Base-by-base conservation (phyloP, 805 yeast genomes). In the Naumovozyma baii region DNA sequence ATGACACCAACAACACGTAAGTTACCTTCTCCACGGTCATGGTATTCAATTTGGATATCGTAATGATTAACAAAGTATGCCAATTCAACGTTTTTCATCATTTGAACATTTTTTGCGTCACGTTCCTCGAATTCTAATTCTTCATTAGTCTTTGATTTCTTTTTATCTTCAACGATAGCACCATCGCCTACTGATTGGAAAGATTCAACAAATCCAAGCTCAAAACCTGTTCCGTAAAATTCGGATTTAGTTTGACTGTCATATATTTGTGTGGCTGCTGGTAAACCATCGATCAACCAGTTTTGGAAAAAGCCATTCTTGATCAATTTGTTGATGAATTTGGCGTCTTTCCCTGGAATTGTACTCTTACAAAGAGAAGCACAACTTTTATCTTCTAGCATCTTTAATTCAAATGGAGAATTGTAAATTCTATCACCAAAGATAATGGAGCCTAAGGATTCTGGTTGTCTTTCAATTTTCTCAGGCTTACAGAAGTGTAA, bases 361-460 rank as follows among this genome's bases (percentile, higher is more conserved):
- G 44, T 49, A 2, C 70, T 51, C 1, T 70, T 51, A 64, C 98
- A 92, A 39, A 88, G 65, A n/a, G 58, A 49, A 39, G 68, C 68
- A 68, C 98, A 92, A 4, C 70, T 59, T 53, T 72, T 72, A 46
- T 83, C 74, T 57, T 83, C 72, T 47, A 83, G 69, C 94, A 92
- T 83, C 29, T 74, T 69, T 45, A 92, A 66, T 38, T 80, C 75
- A 54, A 84, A 86, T 4, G 97, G 96, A 8, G 97, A 87, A 54
- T 84, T 80, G 69, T 83, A 87, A 47, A 92, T 87, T 58, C 98
- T 73, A 63, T 92, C 98, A 47, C 98, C 98, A 59, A 92, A 87
- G 42, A 92, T 73, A 48, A 92, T 81, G 2, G 96, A 80, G 7
- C 98, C 98, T 39, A 92, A 70, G 9, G 94, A 80, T 63, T 87